Evolutionary conservation across 169 alveolate genomes (phyloP).

Genomic region (Plasmodium vivax): DNA sequence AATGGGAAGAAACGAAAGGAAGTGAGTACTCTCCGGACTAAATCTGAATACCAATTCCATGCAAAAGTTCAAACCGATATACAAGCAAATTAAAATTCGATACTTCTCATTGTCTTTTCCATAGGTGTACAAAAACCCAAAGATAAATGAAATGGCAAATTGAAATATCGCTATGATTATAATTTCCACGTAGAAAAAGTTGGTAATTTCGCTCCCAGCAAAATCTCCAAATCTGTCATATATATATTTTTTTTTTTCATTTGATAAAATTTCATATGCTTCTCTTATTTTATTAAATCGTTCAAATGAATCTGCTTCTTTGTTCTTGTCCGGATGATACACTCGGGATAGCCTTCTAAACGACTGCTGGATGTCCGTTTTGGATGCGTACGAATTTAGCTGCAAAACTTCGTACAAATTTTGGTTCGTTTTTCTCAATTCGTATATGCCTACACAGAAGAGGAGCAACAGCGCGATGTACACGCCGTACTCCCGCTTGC

Average conservation of each 20-base stretch:
- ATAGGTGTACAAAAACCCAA: slow-evolving; percentile 74
- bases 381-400: slow-evolving; percentile 22
- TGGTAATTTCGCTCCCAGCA: slow-evolving; percentile 78
- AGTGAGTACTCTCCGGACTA: slow-evolving; percentile 40
- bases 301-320: slow-evolving; percentile 87
- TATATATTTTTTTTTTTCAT: slow-evolving; percentile 88
- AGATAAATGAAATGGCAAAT: slow-evolving; percentile 74
- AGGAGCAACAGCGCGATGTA: slow-evolving; percentile 35
- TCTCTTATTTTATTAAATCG: slow-evolving; percentile 90
- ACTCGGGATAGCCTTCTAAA: slow-evolving; percentile 79
- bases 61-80: slow-evolving; percentile 58
- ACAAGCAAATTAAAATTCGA: slow-evolving; percentile 58
- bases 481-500: slow-evolving; percentile 67
- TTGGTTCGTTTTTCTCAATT: slow-evolving; percentile 48
- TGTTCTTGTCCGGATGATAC: slow-evolving; percentile 93
- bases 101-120: slow-evolving; percentile 73
- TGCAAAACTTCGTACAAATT: slow-evolving; percentile 58
- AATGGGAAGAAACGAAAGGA: slow-evolving; percentile 45
- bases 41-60: slow-evolving; percentile 57
- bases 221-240: slow-evolving; percentile 94
- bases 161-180: slow-evolving; percentile 73
- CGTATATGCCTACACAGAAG: slow-evolving; percentile 69
- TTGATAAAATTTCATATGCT: slow-evolving; percentile 93
- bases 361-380: slow-evolving; percentile 57
- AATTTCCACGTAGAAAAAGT: slow-evolving; percentile 63